phyloP scores from a whole-genome alignment of 768 basidiomycete genomes.

The Russula ochroleuca region DNA sequence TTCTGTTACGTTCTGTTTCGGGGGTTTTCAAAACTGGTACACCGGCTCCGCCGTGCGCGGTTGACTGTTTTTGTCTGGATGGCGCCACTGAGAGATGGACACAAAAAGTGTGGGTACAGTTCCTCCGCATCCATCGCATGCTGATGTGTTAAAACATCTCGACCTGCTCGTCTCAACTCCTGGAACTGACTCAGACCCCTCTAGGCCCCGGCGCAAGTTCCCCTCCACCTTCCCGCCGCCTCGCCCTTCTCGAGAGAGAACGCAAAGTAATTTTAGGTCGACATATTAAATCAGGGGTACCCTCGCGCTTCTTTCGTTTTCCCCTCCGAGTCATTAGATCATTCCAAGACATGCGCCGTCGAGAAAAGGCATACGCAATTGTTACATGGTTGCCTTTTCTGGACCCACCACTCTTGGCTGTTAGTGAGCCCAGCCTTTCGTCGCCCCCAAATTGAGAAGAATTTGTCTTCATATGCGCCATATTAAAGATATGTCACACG shows the following conservation, averaged over 20 bases:
- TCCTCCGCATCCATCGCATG: constrained; percentile 14
- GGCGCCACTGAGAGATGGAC: not conserved
- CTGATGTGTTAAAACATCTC: not conserved
- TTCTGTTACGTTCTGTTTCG: not conserved
- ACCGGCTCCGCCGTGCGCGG: not conserved
- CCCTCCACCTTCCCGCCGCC: not conserved
- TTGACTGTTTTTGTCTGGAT: constrained; percentile 4
- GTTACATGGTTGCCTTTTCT: not conserved
- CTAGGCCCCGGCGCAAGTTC: not conserved
- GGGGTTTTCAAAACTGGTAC: not conserved
- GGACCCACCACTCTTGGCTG: not conserved
- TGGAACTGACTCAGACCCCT: not conserved
- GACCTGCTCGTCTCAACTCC: not conserved
- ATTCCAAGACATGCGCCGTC: not conserved
- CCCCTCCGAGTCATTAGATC: not conserved
- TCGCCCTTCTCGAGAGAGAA: not conserved
- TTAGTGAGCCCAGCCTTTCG: not conserved
- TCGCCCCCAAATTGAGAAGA: constrained; percentile 3
- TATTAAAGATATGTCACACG: constrained; percentile 10
- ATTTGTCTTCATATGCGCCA: constrained; percentile 2
- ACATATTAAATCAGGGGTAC: constrained; percentile 5
- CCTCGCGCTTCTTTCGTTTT: not conserved
- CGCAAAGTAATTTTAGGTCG: constrained; percentile 3
- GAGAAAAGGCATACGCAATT: constrained; percentile 6
- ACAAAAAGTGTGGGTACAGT: not conserved